Evolutionary conservation across 2,329 filamentous ascomycete species (phyloP).

Genomic region (Nemania sp.): DNA sequence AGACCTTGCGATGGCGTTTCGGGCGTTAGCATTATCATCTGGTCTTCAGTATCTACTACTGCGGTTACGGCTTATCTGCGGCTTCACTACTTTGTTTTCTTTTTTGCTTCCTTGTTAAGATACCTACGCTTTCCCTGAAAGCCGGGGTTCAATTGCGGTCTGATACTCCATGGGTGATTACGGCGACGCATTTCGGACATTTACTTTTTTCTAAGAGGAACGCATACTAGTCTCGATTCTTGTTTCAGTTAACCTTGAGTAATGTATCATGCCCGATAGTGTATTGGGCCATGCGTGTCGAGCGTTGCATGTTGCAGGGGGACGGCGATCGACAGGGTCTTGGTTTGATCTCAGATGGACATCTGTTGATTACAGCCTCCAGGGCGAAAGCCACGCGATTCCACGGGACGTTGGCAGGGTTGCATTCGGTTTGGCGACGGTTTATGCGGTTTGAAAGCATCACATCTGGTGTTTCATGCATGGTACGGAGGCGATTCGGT

Average conservation of each 20-base stretch:
- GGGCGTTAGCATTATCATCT: constrained; percentile 25
- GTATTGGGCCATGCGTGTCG: constrained; percentile 28
- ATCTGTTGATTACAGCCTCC: constrained; percentile 9
- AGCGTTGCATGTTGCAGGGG: constrained; percentile 22
- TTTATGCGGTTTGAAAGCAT: constrained; percentile 34
- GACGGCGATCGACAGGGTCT: constrained; percentile 25
- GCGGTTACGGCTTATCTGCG: constrained; percentile 18
- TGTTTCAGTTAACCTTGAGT: constrained; percentile 31
- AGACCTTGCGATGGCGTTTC: constrained; percentile 27
- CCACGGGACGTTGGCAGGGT: constrained; percentile 25
- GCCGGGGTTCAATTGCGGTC: constrained; percentile 31
- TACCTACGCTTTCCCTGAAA: constrained; percentile 23
- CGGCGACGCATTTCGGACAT: constrained; percentile 38
- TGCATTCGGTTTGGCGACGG: constrained; percentile 28
- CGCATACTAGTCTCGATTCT: constrained; percentile 31
- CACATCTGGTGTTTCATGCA: constrained; percentile 30
- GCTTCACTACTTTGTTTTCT: constrained; percentile 27
- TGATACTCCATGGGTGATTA: constrained; percentile 35
- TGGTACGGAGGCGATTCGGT: constrained; percentile 12
- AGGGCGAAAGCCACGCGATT: constrained; percentile 17
- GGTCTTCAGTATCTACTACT: constrained; percentile 19
- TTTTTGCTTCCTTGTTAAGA: constrained; percentile 24
- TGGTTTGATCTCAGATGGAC: constrained; percentile 19
- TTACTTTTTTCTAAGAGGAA: constrained; percentile 33
- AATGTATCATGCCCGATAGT: constrained; percentile 37